Percentiles rank a stretch among this genome's conserved stretches.
These are phyloP conservation scores for Phytophthora ohioensis DNA, from an alignment of 352 stramenopile genomes.

Conservation along the genomic window DNA sequence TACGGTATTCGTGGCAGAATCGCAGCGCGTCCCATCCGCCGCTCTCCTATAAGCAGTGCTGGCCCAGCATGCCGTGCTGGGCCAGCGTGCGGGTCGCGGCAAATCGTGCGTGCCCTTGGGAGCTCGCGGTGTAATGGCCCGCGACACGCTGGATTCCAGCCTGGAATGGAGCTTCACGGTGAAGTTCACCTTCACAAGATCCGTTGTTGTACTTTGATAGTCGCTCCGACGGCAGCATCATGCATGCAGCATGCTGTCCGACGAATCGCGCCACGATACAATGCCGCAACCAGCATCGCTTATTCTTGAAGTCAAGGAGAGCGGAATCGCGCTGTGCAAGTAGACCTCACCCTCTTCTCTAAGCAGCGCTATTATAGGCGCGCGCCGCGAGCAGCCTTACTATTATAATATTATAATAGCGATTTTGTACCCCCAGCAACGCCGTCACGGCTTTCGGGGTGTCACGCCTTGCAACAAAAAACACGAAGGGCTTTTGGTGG, in stretches of 20 bases:
- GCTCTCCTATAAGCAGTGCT: background rate
- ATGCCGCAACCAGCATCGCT: constrained; percentile 21
- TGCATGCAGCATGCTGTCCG: constrained; percentile 3
- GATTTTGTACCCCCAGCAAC: background rate
- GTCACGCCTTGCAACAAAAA: constrained; percentile 15
- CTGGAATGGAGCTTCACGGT: no score
- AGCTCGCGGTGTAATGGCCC: constrained; percentile 19
- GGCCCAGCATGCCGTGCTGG: no score
- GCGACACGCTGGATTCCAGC: constrained; percentile 14
- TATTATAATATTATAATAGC: no score
- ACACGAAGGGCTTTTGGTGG: constrained; percentile 26
- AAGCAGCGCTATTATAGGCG: background rate
- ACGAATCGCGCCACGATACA: background rate
- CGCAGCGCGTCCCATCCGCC: constrained; percentile 8
- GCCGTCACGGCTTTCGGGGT: background rate
- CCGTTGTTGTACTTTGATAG: constrained; percentile 30
- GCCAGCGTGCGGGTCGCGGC: background rate
- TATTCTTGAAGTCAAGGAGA: constrained; percentile 38
- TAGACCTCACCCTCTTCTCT: background rate
- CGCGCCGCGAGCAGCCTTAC: background rate
- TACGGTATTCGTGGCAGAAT: background rate
- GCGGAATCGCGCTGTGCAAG: constrained; percentile 30
- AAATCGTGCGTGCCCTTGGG: constrained; percentile 21
- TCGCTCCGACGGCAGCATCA: constrained; percentile 15
- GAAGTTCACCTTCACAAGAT: constrained; percentile 12